Evolutionary conservation across 176 grass and related monocot genomes (phyloP).

Genomic region (Bonia amplexicaulis): DNA sequence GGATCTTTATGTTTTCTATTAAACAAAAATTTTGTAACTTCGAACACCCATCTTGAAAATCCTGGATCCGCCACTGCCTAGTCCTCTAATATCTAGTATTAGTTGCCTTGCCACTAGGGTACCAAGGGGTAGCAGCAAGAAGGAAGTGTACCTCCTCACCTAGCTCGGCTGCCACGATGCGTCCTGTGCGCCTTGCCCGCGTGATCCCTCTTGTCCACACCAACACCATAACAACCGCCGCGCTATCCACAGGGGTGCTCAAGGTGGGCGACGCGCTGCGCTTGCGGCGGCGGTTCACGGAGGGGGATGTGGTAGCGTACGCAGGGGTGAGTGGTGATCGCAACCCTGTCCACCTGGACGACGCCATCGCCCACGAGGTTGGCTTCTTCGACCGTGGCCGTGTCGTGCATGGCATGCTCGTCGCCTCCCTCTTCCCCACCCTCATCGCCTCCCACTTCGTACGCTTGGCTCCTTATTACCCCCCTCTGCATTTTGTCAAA

Average conservation of each 20-base stretch:
- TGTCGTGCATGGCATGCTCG: constrained; percentile 79
- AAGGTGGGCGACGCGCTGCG: constrained; percentile 32
- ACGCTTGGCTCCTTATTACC: background rate
- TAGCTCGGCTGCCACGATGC: background rate
- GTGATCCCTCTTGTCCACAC: background rate
- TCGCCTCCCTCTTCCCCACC: constrained; percentile 66
- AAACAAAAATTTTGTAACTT: no score
- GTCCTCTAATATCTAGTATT: no score
- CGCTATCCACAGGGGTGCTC: background rate
- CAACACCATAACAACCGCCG: background rate
- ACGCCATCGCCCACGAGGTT: constrained; percentile 20
- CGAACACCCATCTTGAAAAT: no score
- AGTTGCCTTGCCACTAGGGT: no score
- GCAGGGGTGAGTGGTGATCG: constrained; percentile 52
- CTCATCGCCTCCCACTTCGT: constrained; percentile 63
- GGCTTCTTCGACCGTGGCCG: constrained; percentile 49
- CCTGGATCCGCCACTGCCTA: no score
- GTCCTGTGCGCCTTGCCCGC: constrained; percentile 4
- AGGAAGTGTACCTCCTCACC: background rate
- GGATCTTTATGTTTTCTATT: no score
- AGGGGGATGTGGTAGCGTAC: constrained; percentile 48
- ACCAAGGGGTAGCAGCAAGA: no score
- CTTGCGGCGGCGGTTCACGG: constrained; percentile 47
- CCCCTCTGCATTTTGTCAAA: constrained; percentile 33
- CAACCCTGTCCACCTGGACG: constrained; percentile 67